Percentiles rank a stretch among this genome's conserved stretches.
Evolutionary conservation across 164 flowering plant species (phyloP).

Genomic region (Vitis cinerea): DNA sequence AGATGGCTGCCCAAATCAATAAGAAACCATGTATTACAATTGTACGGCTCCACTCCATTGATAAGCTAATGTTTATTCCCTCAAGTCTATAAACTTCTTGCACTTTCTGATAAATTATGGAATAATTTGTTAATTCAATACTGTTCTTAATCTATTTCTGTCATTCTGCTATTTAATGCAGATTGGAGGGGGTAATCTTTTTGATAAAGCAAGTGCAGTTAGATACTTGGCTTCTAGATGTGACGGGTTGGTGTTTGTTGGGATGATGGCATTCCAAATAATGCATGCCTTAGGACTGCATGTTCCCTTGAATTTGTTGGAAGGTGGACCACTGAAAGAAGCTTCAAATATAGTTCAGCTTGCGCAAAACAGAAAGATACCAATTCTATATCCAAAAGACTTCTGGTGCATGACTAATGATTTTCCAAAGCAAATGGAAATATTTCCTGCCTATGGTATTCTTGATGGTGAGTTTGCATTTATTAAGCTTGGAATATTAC

Average conservation of each 20-base stretch:
- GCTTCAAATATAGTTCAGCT: constrained; percentile 47
- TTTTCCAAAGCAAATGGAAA: constrained; percentile 23
- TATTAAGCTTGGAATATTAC: background rate
- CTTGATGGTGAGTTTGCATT: constrained; percentile 48
- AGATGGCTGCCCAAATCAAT: constrained; percentile 31
- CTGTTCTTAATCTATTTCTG: background rate
- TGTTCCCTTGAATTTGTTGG: constrained; percentile 55
- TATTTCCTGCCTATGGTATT: constrained; percentile 44
- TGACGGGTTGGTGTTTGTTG: constrained; percentile 80
- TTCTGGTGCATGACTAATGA: constrained; percentile 49
- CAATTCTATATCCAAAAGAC: constrained; percentile 62
- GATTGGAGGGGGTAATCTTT: constrained; percentile 81
- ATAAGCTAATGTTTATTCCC: background rate
- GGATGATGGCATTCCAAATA: constrained; percentile 78
- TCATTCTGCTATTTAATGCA: constrained; percentile 30
- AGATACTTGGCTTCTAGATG: constrained; percentile 61
- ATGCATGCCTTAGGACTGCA: constrained; percentile 78
- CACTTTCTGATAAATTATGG: background rate
- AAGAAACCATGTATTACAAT: constrained; percentile 62
- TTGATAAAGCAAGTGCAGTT: constrained; percentile 61
- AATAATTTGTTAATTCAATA: background rate
- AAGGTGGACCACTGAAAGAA: constrained; percentile 40
- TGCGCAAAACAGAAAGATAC: constrained; percentile 44
- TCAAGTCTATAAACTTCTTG: constrained; percentile 2
- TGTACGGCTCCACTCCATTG: constrained; percentile 38